Evolutionary conservation across 257 asterid genomes (phyloP).

Genomic region (Gentiana straminea): DNA sequence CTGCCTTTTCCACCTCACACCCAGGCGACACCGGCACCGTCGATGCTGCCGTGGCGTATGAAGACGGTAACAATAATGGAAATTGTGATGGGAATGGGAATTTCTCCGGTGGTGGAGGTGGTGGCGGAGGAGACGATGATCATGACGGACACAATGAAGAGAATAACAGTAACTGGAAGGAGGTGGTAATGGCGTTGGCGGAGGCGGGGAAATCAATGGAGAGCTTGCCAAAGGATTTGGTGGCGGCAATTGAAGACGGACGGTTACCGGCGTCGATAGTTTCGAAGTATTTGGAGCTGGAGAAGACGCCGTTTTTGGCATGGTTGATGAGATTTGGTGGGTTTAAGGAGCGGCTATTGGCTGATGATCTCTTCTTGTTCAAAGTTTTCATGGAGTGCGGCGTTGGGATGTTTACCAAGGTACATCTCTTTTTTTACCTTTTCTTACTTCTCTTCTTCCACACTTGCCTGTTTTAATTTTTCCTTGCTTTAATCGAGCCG

Average conservation of each 20-base stretch:
- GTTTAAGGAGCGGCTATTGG: constrained; percentile 86
- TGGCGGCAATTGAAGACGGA: constrained; percentile 66
- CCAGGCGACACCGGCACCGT: constrained; percentile 9
- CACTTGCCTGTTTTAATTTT: too few species aligned
- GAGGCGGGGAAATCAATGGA: constrained; percentile 71
- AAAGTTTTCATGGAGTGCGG: constrained; percentile 88
- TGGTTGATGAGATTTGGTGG: constrained; percentile 82
- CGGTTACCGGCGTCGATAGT: constrained; percentile 64
- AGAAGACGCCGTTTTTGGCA: constrained; percentile 46
- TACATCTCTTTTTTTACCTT: constrained; percentile 3
- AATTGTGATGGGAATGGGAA: constrained; percentile 3
- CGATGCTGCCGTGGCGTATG: constrained; percentile 10
- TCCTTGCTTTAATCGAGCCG: too few species aligned
- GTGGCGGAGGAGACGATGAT: constrained; percentile 14
- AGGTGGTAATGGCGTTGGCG: constrained; percentile 46
- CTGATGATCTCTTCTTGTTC: constrained; percentile 91
- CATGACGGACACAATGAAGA: constrained; percentile 16
- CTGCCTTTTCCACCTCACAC: constrained; percentile 20
- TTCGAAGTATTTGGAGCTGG: constrained; percentile 54
- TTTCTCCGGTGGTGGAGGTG: constrained; percentile 21
- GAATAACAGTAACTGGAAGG: constrained; percentile 38
- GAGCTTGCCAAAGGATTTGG: constrained; percentile 75
- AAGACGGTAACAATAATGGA: constrained; percentile 1
- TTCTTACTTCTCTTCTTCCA: too few species aligned
- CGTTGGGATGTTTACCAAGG: constrained; percentile 94